phyloP scores from a whole-genome alignment of 2,329 filamentous ascomycete species.

The Dryadomyces quercivorus region DNA sequence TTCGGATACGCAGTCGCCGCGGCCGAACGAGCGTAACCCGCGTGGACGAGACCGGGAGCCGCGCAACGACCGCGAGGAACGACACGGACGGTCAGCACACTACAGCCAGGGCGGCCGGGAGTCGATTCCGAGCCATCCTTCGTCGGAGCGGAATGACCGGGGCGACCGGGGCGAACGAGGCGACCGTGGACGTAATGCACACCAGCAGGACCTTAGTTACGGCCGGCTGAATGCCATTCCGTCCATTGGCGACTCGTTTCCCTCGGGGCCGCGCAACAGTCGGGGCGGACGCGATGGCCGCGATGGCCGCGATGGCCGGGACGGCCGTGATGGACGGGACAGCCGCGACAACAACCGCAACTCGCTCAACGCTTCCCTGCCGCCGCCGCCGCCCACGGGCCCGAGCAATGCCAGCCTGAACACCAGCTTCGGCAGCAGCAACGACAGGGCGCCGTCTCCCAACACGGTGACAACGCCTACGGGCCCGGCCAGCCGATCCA shows the following conservation, averaged over 20 bases:
- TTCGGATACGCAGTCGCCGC: conserved; percentile 32
- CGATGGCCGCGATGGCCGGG: background rate
- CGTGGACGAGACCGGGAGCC: conserved; percentile 16
- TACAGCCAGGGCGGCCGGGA: conserved; percentile 23
- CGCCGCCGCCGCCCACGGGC: background rate
- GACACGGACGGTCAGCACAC: conserved; percentile 15
- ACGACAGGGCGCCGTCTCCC: background rate
- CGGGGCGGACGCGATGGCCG: conserved; percentile 16
- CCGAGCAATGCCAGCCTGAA: background rate
- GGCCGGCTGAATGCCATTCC: conserved; percentile 46
- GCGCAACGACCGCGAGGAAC: conserved; percentile 30
- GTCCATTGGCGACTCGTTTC: conserved; percentile 28
- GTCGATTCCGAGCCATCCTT: conserved; percentile 13
- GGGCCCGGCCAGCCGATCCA: background rate
- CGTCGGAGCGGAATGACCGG: conserved; percentile 1
- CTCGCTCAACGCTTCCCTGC: conserved; percentile 6
- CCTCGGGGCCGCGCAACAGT: conserved; percentile 40
- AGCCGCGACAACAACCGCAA: background rate
- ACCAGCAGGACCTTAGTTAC: conserved; percentile 48
- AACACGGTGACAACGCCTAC: background rate
- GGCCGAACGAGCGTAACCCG: background rate
- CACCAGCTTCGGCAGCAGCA: background rate
- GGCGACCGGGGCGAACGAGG: conserved; percentile 22
- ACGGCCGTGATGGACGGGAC: background rate
- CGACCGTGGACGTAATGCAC: conserved; percentile 9